phyloP scores from a whole-genome alignment of 2,329 filamentous ascomycete species.

The Nothophaeocryptopus gaeumannii region DNA sequence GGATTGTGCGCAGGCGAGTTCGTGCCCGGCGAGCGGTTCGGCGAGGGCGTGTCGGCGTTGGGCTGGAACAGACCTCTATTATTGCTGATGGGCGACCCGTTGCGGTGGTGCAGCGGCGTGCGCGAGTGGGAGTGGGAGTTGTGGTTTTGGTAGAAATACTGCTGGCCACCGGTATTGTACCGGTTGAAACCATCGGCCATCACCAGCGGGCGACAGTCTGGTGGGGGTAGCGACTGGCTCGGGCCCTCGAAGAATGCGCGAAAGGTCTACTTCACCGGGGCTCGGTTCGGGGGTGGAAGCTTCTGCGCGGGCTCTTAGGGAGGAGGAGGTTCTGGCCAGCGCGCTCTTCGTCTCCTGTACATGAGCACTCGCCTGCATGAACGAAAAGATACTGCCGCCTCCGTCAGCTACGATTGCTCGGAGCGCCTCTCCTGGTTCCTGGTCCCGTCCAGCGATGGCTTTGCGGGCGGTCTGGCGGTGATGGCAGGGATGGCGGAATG shows the following conservation, averaged over 20 bases:
- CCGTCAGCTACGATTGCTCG: neutral
- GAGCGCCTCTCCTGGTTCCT: neutral
- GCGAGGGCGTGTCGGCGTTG: slow-evolving; percentile 53
- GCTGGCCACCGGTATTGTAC: slow-evolving; percentile 61
- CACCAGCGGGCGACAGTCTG: slow-evolving; percentile 44
- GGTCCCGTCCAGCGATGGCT: no score
- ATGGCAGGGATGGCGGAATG: slow-evolving; percentile 3
- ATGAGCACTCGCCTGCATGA: slow-evolving; percentile 43
- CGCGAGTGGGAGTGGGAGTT: slow-evolving; percentile 46
- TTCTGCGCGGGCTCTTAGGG: slow-evolving; percentile 34
- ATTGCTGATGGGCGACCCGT: slow-evolving; percentile 46
- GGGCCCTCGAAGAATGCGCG: slow-evolving; percentile 13
- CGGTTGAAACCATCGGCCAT: slow-evolving; percentile 67
- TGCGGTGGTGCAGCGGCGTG: slow-evolving; percentile 45
- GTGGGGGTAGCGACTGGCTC: slow-evolving; percentile 15
- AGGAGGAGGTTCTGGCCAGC: slow-evolving; percentile 44
- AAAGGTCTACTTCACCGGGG: slow-evolving; percentile 18
- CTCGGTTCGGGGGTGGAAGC: slow-evolving; percentile 25
- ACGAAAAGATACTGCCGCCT: slow-evolving; percentile 25
- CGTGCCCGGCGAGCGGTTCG: slow-evolving; percentile 56
- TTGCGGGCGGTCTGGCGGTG: neutral
- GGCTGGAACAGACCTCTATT: slow-evolving; percentile 43
- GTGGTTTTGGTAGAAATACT: slow-evolving; percentile 56
- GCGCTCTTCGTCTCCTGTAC: slow-evolving; percentile 50
- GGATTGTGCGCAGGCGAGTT: slow-evolving; percentile 56